Conservation (phyloP, 176 grass and related monocot species). For the Hordeum marinum region DNA sequence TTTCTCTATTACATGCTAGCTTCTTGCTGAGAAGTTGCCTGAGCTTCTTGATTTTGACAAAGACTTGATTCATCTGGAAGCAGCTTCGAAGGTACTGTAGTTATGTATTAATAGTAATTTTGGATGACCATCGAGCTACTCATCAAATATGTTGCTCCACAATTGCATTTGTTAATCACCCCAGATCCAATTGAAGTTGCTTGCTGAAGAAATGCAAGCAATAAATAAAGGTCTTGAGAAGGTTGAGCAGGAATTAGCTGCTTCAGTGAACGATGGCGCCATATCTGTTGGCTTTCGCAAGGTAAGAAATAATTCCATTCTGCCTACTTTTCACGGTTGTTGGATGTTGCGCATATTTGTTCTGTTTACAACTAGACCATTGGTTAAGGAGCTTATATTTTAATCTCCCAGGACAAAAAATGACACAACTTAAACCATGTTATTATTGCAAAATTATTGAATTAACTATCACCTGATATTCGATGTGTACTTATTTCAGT, state of each 20-base stretch:
- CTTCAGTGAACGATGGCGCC: constrained; percentile 74
- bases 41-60: constrained; percentile 99
- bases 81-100: constrained; percentile 81
- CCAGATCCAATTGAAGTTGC: constrained; percentile 91
- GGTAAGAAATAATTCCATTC: constrained; percentile 33
- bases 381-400: background rate
- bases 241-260: constrained; percentile 87
- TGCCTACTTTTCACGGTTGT: constrained; percentile 17
- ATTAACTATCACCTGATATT: background rate
- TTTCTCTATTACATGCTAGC: constrained; percentile 41
- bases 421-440: background rate
- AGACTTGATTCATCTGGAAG: constrained; percentile 96
- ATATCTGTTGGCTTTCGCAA: constrained; percentile 68
- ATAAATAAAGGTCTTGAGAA: constrained; percentile 99
- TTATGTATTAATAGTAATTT: constrained; percentile 7
- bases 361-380: background rate
- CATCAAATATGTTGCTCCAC: constrained; percentile 23
- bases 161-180: constrained; percentile 28
- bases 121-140: constrained; percentile 16
- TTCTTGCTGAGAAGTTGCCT: constrained; percentile 89
- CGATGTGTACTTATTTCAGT: background rate
- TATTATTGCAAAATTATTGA: background rate
- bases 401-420: constrained; percentile 5
- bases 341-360: background rate
- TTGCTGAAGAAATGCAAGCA: constrained; percentile 98